Conservation (phyloP, 2,329 filamentous ascomycete genomes). For the Talaromyces rugulosus region DNA sequence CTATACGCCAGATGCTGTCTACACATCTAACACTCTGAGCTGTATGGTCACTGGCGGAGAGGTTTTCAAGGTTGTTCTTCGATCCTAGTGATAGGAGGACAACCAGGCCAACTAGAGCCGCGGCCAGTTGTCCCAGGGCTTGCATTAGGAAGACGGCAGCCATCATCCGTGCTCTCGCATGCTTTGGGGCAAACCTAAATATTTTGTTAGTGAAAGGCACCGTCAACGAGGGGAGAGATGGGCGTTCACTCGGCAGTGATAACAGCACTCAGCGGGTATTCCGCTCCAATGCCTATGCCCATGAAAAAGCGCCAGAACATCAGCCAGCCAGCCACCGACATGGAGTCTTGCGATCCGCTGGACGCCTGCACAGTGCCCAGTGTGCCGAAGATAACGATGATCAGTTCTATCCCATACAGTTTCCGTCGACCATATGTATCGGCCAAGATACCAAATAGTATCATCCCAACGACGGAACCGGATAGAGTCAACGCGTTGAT, state of each 20-base stretch:
- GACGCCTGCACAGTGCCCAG: constrained; percentile 44
- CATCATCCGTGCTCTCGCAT: constrained; percentile 85
- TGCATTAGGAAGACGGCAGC: constrained; percentile 84
- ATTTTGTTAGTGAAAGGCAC: background rate
- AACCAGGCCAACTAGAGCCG: constrained; percentile 72
- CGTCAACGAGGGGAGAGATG: constrained; percentile 6
- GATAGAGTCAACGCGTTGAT: constrained; percentile 83
- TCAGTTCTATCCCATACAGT: constrained; percentile 80
- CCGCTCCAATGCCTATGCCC: constrained; percentile 75
- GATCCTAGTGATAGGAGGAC: constrained; percentile 30
- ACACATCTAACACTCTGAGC: constrained; percentile 36
- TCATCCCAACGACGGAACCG: constrained; percentile 77
- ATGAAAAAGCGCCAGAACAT: constrained; percentile 81
- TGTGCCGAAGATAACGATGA: constrained; percentile 75
- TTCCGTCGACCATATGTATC: constrained; percentile 74
- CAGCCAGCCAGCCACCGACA: constrained; percentile 53
- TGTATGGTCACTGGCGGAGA: background rate
- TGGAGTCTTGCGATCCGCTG: constrained; percentile 17
- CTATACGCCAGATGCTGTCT: constrained; percentile 81
- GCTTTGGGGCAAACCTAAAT: constrained; percentile 70
- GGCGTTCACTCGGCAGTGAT: constrained; percentile 67
- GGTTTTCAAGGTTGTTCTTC: background rate
- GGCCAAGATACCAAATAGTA: constrained; percentile 73
- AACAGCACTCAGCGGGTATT: constrained; percentile 77
- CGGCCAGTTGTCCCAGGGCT: constrained; percentile 73